Percentiles rank a stretch among this genome's conserved stretches.
These are phyloP conservation scores for Dacryopinax primogenitus DNA, from an alignment of 768 basidiomycete species.

Conservation along the genomic window DNA sequence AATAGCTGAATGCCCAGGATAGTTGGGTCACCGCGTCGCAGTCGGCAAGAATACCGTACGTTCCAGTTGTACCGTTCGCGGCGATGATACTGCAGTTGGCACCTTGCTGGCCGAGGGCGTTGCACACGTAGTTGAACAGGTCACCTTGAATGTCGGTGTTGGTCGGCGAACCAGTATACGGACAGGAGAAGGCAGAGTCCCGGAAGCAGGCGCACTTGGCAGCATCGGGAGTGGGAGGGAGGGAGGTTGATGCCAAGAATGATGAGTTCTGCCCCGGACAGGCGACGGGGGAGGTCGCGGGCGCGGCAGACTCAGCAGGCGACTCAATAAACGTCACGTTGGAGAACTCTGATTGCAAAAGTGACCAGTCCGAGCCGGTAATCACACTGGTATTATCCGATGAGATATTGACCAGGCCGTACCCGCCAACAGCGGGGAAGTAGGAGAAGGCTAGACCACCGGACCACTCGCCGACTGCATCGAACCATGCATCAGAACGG, in stretches of 20 bases:
- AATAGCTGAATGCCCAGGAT: slow-evolving; percentile 70
- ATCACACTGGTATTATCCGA: slow-evolving; percentile 53
- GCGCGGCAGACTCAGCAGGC: slow-evolving; percentile 46
- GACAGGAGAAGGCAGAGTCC: slow-evolving; percentile 49
- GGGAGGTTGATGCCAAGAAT: slow-evolving; percentile 49
- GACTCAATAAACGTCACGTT: slow-evolving; percentile 42
- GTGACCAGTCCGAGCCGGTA: slow-evolving; percentile 51
- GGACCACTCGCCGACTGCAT: not conserved
- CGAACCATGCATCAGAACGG: not conserved
- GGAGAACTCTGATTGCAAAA: slow-evolving; percentile 49
- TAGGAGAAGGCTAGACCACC: slow-evolving; percentile 38
- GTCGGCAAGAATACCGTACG: slow-evolving; percentile 59
- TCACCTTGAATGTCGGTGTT: slow-evolving; percentile 47
- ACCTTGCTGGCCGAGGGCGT: slow-evolving; percentile 46
- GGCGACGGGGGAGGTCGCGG: slow-evolving; percentile 35
- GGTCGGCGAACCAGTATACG: slow-evolving; percentile 49
- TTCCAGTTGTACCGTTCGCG: slow-evolving; percentile 57
- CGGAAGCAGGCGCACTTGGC: slow-evolving; percentile 67
- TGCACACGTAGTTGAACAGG: slow-evolving; percentile 56
- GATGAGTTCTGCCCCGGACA: slow-evolving; percentile 54
- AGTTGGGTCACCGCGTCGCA: slow-evolving; percentile 71
- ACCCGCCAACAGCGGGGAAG: slow-evolving; percentile 73
- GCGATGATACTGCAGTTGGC: slow-evolving; percentile 56
- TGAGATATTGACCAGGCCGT: slow-evolving; percentile 74
- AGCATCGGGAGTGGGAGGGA: slow-evolving; percentile 77